These are phyloP conservation scores for Syzygium aromaticum DNA, from an alignment of 345 rosid species.

Conservation along the genomic window DNA sequence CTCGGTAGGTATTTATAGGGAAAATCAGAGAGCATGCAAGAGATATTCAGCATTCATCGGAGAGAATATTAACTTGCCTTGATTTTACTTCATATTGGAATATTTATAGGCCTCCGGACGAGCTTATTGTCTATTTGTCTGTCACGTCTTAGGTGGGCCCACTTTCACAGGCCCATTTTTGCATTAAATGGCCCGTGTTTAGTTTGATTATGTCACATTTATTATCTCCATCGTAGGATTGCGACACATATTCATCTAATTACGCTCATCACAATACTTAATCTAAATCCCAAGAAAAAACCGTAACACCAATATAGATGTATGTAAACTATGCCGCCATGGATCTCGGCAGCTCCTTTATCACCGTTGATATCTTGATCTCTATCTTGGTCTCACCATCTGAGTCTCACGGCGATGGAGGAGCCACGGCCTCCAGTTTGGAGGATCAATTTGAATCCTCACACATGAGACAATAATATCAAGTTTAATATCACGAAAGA, in stretches of 20 bases:
- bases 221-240: not conserved
- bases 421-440: not conserved
- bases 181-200: not conserved
- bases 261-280: not conserved
- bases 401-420: not conserved
- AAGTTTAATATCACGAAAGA: no score
- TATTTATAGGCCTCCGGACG: rapidly evolving
- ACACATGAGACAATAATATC: no score
- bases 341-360: not conserved
- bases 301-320: not conserved
- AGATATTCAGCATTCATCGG: rapidly evolving
- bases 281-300: not conserved
- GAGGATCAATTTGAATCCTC: not conserved
- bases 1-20: not conserved
- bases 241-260: not conserved
- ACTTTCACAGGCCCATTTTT: not conserved
- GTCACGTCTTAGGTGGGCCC: not conserved
- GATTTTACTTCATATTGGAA: not conserved
- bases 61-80: not conserved
- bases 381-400: not conserved
- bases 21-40: not conserved
- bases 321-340: rapidly evolving
- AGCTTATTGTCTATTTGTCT: not conserved
- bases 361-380: not conserved
- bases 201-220: rapidly evolving